Evolutionary conservation across 257 asterid genomes (phyloP).

Genomic region (Haberlea rhodopensis): DNA sequence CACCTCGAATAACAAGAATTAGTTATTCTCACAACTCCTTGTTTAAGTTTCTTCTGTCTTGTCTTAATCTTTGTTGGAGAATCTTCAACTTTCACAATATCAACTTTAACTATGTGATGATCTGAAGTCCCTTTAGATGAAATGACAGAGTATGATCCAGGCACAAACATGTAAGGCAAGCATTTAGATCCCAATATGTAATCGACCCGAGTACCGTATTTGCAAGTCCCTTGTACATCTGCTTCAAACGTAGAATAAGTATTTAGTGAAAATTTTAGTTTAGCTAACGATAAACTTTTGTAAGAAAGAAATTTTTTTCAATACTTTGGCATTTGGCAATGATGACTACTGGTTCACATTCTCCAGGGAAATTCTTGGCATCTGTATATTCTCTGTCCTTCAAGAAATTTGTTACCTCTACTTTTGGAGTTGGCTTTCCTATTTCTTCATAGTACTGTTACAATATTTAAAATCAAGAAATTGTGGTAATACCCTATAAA

Average conservation of each 20-base stretch:
- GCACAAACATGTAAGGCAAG: slow-evolving; percentile 72
- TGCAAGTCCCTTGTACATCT: slow-evolving; percentile 97
- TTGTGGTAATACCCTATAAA: too few species aligned
- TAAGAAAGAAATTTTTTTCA: slow-evolving; percentile 1
- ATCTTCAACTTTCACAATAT: too few species aligned
- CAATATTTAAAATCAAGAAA: not conserved
- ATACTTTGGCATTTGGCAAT: slow-evolving; percentile 98
- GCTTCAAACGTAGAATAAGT: too few species aligned
- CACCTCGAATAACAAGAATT: too few species aligned
- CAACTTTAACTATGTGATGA: slow-evolving; percentile 86
- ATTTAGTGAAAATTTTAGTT: too few species aligned
- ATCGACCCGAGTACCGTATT: slow-evolving; percentile 90
- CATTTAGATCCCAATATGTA: slow-evolving; percentile 65
- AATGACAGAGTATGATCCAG: slow-evolving; percentile 82
- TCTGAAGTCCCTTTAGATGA: slow-evolving; percentile 97
- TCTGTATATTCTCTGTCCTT: slow-evolving; percentile 69
- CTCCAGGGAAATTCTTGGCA: slow-evolving; percentile 85
- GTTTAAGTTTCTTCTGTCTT: too few species aligned
- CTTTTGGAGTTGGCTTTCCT: slow-evolving; percentile 87
- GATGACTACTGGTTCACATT: slow-evolving; percentile 90
- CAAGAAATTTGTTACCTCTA: slow-evolving; percentile 75
- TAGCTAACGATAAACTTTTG: too few species aligned
- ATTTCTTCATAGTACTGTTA: slow-evolving; percentile 90
- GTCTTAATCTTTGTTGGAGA: too few species aligned
- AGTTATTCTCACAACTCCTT: too few species aligned